These are phyloP conservation scores for Yamadazyma blattariae DNA, from an alignment of 1,139 yeast genomes.

Conservation along the genomic window DNA sequence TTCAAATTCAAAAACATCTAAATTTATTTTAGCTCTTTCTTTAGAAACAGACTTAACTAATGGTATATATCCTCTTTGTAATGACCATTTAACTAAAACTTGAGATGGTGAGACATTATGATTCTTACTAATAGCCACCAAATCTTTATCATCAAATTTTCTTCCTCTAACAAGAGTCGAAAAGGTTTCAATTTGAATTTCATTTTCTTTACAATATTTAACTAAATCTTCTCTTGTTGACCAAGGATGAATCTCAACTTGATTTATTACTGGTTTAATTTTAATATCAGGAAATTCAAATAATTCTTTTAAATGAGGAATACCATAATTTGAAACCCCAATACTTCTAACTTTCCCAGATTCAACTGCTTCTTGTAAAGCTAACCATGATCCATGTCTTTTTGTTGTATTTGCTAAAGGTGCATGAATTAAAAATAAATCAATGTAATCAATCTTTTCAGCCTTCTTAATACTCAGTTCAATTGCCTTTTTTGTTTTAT, in stretches of 20 bases:
- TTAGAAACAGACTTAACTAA: constrained; percentile 29
- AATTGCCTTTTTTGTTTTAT: constrained; percentile 54
- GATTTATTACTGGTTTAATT: constrained; percentile 32
- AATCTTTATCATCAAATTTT: constrained; percentile 11
- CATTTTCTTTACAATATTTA: constrained; percentile 23
- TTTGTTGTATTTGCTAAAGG: constrained; percentile 28
- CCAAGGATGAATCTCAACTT: constrained; percentile 37
- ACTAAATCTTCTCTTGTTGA: constrained; percentile 34
- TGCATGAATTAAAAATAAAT: constrained; percentile 49
- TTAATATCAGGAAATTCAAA: constrained; percentile 40
- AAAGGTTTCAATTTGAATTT: constrained; percentile 28
- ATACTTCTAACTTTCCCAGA: constrained; percentile 27
- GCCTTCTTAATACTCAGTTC: constrained; percentile 56
- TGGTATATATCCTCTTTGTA: constrained; percentile 39
- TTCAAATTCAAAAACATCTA: constrained; percentile 47
- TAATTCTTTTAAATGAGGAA: constrained; percentile 42
- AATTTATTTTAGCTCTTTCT: constrained; percentile 25
- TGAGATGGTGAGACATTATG: constrained; percentile 18
- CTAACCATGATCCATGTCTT: constrained; percentile 39
- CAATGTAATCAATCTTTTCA: constrained; percentile 69
- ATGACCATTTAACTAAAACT: constrained; percentile 31
- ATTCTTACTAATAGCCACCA: constrained; percentile 2
- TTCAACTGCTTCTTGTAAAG: constrained; percentile 39
- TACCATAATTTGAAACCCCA: constrained; percentile 41
- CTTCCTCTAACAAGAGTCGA: constrained; percentile 56